These are phyloP conservation scores for Beta macrorhiza DNA, from an alignment of 179 eudicot genomes.

Conservation along the genomic window DNA sequence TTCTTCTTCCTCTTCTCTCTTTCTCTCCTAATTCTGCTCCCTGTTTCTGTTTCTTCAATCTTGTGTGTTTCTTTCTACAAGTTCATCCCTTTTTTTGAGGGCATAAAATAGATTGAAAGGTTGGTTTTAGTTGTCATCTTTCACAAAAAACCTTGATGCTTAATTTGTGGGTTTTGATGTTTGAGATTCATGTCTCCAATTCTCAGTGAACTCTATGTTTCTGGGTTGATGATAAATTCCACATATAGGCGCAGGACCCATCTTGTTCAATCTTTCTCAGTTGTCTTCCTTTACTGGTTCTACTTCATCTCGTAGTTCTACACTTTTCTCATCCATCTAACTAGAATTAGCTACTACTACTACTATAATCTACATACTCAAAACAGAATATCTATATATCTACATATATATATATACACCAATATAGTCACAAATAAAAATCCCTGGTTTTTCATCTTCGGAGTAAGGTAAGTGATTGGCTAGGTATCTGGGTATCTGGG, in stretches of 20 bases:
- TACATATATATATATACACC: neutral
- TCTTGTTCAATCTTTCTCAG: constrained; percentile 53
- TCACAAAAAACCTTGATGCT: constrained; percentile 34
- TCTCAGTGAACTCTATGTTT: constrained; percentile 46
- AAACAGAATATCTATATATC: neutral
- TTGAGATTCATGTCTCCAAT: constrained; percentile 53
- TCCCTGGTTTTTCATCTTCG: constrained; percentile 15
- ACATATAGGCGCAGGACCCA: constrained; percentile 52
- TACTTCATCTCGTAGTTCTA: constrained; percentile 42
- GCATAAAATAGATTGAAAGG: neutral
- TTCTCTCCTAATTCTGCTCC: constrained; percentile 5
- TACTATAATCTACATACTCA: neutral
- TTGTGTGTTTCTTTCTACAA: neutral
- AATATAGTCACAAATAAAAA: constrained; percentile 13
- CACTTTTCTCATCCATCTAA: neutral
- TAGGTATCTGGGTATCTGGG: constrained; percentile 23
- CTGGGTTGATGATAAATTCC: constrained; percentile 52
- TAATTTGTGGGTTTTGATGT: constrained; percentile 37
- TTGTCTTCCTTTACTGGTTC: constrained; percentile 55
- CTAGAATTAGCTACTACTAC: constrained; percentile 15
- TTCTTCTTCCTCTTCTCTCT: constrained; percentile 10
- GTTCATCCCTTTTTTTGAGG: neutral
- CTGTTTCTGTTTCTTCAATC: neutral
- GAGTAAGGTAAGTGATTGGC: constrained; percentile 16
- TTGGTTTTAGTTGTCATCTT: neutral